A percentile compares a stretch with the other conserved stretches of the same genome.
phyloP scores from a whole-genome alignment of 768 basidiomycete genomes.

The Pleurotus tuoliensis region DNA sequence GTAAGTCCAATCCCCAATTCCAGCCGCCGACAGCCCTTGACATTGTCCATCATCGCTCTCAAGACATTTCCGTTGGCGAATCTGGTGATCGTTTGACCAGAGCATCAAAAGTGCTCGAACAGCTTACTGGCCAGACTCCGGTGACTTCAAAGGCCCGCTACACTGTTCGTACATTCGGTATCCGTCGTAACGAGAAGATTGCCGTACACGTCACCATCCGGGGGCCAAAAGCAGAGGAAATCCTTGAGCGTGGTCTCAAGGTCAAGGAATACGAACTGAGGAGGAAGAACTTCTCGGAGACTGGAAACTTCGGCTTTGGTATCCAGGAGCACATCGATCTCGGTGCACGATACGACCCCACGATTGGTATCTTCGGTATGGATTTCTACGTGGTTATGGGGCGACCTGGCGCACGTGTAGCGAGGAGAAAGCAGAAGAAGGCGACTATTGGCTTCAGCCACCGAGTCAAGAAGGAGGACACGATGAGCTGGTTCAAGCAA shows the following conservation, averaged over 20 bases:
- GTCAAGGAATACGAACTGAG: slow-evolving; percentile 99
- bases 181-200: slow-evolving; percentile 99
- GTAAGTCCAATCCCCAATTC: slow-evolving; percentile 49
- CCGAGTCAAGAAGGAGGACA: slow-evolving; percentile 93
- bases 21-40: slow-evolving; percentile 1
- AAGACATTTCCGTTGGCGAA: slow-evolving; percentile 99
- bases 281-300: slow-evolving; percentile 96
- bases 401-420: slow-evolving; percentile 88
- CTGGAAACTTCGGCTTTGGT: slow-evolving; percentile 99
- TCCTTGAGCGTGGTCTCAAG: slow-evolving; percentile 97
- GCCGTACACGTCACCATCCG: slow-evolving; percentile 98
- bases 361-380: slow-evolving; percentile 99
- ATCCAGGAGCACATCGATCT: slow-evolving; percentile 99
- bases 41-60: slow-evolving; percentile 12
- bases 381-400: slow-evolving; percentile 99
- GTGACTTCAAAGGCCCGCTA: slow-evolving; percentile 99
- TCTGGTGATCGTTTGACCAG: slow-evolving; percentile 98
- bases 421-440: slow-evolving; percentile 86
- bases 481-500: slow-evolving; percentile 99
- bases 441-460: slow-evolving; percentile 84
- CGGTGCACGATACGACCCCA: slow-evolving; percentile 96
- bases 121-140: slow-evolving; percentile 98
- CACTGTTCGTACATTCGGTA: slow-evolving; percentile 98
- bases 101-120: slow-evolving; percentile 98
- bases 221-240: slow-evolving; percentile 99